phyloP scores from a whole-genome alignment of 345 rosid species.

The Lumnitzera littorea region DNA sequence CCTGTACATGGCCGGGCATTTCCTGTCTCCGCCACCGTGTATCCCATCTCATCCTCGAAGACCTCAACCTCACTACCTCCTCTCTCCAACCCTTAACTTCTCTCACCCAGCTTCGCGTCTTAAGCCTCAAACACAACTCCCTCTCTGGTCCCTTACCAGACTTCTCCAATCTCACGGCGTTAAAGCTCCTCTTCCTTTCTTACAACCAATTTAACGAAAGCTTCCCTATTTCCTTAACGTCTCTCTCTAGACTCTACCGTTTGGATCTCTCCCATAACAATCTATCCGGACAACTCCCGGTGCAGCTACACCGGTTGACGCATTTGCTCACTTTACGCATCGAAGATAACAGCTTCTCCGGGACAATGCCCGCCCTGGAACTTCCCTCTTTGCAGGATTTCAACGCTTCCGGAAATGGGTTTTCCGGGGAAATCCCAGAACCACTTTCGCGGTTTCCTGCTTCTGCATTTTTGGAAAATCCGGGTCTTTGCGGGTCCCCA shows the following conservation, averaged over 20 bases:
- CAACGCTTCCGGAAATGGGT: constrained; percentile 57
- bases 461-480: constrained; percentile 49
- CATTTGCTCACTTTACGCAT: constrained; percentile 76
- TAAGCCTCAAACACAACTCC: constrained; percentile 63
- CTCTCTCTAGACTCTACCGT: constrained; percentile 57
- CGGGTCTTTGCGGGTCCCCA: constrained; percentile 69
- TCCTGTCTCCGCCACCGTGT: constrained; percentile 54
- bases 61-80: constrained; percentile 28
- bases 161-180: constrained; percentile 56
- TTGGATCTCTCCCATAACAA: constrained; percentile 78
- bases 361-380: constrained; percentile 33
- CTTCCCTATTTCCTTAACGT: constrained; percentile 44
- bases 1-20: constrained; percentile 66
- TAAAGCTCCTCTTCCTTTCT: constrained; percentile 76
- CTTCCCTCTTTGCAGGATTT: constrained; percentile 66
- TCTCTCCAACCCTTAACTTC: constrained; percentile 8
- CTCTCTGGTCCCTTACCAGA: constrained; percentile 58
- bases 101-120: constrained; percentile 59
- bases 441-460: constrained; percentile 50
- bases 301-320: constrained; percentile 34
- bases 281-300: constrained; percentile 65
- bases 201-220: constrained; percentile 56
- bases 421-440: constrained; percentile 64
- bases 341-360: constrained; percentile 54
- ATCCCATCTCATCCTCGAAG: constrained; percentile 63